phyloP scores from a whole-genome alignment of 345 rosid species.

The Syzygium aqueum region DNA sequence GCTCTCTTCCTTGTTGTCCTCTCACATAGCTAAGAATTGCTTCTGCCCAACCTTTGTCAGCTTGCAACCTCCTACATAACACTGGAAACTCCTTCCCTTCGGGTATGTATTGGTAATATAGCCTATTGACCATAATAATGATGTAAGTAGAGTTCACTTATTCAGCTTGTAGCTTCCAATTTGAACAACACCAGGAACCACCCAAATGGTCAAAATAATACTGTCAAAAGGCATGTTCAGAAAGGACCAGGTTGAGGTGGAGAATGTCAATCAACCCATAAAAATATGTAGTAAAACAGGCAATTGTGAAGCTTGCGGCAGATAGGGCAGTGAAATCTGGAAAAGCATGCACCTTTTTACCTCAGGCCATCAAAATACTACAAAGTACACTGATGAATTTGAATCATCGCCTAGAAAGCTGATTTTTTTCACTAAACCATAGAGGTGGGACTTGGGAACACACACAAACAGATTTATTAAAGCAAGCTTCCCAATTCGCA shows the following conservation, averaged over 20 bases:
- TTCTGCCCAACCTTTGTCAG: conserved; percentile 26
- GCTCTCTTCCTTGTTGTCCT: conserved; percentile 31
- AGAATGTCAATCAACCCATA: neutral
- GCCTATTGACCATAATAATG: conserved; percentile 2
- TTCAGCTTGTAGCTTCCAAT: neutral
- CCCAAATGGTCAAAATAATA: neutral
- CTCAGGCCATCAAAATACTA: neutral
- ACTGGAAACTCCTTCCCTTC: conserved; percentile 84
- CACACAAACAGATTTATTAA: neutral
- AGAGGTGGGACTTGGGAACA: neutral
- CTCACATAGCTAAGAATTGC: conserved; percentile 16
- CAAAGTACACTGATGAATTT: neutral
- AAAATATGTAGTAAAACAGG: neutral
- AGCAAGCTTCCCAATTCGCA: neutral
- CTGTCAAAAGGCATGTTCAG: neutral
- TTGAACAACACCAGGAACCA: neutral
- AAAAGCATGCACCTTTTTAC: neutral
- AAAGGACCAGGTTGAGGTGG: neutral
- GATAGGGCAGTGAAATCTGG: neutral
- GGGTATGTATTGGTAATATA: conserved; percentile 54
- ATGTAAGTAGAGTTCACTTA: conserved; percentile 6
- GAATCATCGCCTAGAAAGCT: neutral
- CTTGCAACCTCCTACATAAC: conserved; percentile 47
- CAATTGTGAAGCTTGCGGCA: neutral
- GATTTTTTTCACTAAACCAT: neutral